Evolutionary conservation across 805 yeast species (phyloP).

Genomic region (Candida berthetii): DNA sequence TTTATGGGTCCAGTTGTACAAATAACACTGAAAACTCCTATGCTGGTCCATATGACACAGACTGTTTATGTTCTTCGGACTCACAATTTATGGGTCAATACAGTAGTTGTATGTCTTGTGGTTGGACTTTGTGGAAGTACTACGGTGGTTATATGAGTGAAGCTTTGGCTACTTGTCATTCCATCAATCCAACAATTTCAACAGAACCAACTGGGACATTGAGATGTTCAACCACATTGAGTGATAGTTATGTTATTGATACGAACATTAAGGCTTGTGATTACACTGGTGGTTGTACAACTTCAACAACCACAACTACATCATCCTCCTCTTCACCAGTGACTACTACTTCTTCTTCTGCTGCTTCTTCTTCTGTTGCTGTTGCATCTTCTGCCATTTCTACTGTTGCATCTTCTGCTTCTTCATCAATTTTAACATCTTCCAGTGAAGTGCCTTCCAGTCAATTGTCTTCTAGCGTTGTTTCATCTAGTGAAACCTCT

Average conservation of each 20-base stretch:
- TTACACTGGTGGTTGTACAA: slow-evolving; percentile 4
- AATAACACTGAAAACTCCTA: slow-evolving; percentile 10
- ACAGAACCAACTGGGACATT: slow-evolving; percentile 22
- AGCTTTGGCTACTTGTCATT: slow-evolving; percentile 18
- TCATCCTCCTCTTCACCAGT: slow-evolving; percentile 5
- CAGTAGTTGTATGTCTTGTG: slow-evolving; percentile 23
- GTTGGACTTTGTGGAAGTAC: slow-evolving; percentile 27
- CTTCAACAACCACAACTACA: background rate
- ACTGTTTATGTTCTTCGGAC: slow-evolving; percentile 10
- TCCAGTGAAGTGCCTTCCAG: background rate
- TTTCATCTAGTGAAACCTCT: background rate
- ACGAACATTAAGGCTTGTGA: slow-evolving; percentile 4
- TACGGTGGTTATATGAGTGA: slow-evolving; percentile 17
- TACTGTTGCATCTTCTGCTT: slow-evolving; percentile 5
- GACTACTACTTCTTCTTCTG: slow-evolving; percentile 1
- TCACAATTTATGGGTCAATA: slow-evolving; percentile 6
- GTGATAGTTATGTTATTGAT: slow-evolving; percentile 4
- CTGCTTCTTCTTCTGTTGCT: slow-evolving; percentile 7
- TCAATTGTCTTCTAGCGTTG: background rate
- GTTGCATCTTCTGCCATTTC: slow-evolving; percentile 1
- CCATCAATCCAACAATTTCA: too few species aligned
- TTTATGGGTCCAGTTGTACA: slow-evolving; percentile 22
- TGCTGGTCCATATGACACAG: slow-evolving; percentile 3
- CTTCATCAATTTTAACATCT: slow-evolving; percentile 1
- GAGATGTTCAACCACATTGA: slow-evolving; percentile 14